Evolutionary conservation across 1,284 basidiomycete genomes (phyloP), one percentile per base, ranked within the genome.

Genomic region (Boletus sp.): DNA sequence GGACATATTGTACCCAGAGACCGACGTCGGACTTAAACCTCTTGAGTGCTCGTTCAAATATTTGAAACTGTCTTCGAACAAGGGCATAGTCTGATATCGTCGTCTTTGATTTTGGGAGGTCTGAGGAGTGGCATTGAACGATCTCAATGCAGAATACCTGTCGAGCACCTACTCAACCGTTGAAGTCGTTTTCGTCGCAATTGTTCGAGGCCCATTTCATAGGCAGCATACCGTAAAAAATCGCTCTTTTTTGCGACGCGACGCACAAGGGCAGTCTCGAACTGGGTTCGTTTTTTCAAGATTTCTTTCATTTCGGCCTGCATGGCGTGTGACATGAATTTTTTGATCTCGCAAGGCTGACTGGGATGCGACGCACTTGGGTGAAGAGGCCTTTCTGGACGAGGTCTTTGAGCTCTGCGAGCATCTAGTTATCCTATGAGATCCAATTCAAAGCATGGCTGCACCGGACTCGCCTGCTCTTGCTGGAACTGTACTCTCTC

Each of bases 401-500:
- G 28, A 98, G 83, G 77, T 97, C 94, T 78, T 95, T 95, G 70
- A 98, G 90, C 87, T 98, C 95, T 59, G 91, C 87, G 83, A 97
- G 91, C 85, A 96, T 96, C 87, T 90, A 44, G 27, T 2, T n/a
- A 48, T 46, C 33, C 68, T 35, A 56, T 61, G 56, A 71, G 68
- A 58, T 58, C 21, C 54, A 14, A 44, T 33, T 63, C 44, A 52
- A 49, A 40, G 10, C 33, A 49, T 16, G 14, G 2, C 7, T 46
- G 23, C 35, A 6, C 10, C 50, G 44, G 21, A 67, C 78, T 58
- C 61, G 82, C 87, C 81, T 94, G 89, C 88, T 97, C 95, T 75
- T 97, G 92, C 78, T 96, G 89, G 70, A 93, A 97, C 68, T 97
- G 93, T 1, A 97, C 95, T 66, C 94, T 86, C 82, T 97, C 94